A percentile compares a stretch with the other conserved stretches of the same genome.
These are phyloP conservation scores for Psidium guajava DNA, from an alignment of 345 rosid genomes.

Conservation along the genomic window DNA sequence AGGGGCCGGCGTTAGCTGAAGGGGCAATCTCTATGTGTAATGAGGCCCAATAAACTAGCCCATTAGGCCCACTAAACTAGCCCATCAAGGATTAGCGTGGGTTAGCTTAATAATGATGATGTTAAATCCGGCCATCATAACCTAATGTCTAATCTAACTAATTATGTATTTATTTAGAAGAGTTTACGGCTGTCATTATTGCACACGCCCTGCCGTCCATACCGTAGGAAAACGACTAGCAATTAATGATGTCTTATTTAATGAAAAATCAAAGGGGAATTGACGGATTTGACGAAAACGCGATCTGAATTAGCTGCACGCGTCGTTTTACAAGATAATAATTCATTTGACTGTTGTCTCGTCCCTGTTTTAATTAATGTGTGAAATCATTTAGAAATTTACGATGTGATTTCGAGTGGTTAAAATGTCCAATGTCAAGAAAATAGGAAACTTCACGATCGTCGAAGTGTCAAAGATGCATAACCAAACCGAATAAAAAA, in stretches of 20 bases:
- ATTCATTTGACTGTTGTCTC: neutral
- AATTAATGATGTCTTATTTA: neutral
- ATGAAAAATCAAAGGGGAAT: neutral
- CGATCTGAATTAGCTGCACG: neutral
- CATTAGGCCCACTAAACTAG: neutral
- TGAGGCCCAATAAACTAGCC: neutral
- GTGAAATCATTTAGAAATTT: neutral
- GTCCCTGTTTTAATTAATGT: neutral
- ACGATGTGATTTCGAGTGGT: neutral
- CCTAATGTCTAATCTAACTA: neutral
- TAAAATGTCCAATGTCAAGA: neutral
- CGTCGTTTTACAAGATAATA: neutral
- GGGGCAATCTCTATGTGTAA: neutral
- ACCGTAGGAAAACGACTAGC: neutral
- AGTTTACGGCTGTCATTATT: neutral
- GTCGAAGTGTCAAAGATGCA: no score
- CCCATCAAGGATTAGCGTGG: neutral
- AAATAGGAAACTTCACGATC: neutral
- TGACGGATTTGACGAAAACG: neutral
- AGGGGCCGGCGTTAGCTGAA: neutral
- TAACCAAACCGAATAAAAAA: no score
- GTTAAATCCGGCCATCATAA: neutral
- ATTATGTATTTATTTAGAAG: neutral
- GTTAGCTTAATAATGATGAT: neutral
- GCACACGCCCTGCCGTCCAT: neutral